Percentiles rank a stretch among this genome's conserved stretches.
These are phyloP conservation scores for Astragalus glycyphyllos DNA, from an alignment of 306 rosid species.

Conservation along the genomic window DNA sequence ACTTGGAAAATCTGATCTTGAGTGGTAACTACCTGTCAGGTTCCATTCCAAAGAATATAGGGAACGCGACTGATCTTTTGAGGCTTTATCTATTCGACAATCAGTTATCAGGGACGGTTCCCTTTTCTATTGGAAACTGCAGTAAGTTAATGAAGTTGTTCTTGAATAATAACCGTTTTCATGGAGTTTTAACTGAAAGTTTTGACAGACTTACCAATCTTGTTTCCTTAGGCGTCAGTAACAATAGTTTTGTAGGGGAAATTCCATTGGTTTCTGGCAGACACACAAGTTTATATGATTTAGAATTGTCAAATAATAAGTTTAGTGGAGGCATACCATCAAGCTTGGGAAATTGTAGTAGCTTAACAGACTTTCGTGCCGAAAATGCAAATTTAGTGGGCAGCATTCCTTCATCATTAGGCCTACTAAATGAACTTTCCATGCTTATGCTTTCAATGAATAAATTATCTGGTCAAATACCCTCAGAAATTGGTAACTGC, in stretches of 20 bases:
- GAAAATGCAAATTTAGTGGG: constrained; percentile 47
- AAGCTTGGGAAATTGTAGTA: constrained; percentile 58
- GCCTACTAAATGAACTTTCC: constrained; percentile 44
- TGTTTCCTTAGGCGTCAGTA: constrained; percentile 24
- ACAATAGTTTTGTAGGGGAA: constrained; percentile 36
- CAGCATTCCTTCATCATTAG: constrained; percentile 62
- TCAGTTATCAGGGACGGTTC: constrained; percentile 20
- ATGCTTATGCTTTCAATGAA: not conserved
- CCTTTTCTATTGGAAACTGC: constrained; percentile 9
- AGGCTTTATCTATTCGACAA: constrained; percentile 36
- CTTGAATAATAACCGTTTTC: constrained; percentile 46
- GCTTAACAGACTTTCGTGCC: constrained; percentile 40
- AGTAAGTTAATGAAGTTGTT: constrained; percentile 23
- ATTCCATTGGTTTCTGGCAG: constrained; percentile 37
- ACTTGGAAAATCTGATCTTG: constrained; percentile 46
- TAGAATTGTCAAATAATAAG: constrained; percentile 53
- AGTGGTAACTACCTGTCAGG: constrained; percentile 49
- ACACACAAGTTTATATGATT: constrained; percentile 34
- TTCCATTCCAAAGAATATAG: constrained; percentile 57
- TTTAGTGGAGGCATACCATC: constrained; percentile 47
- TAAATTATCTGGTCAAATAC: constrained; percentile 23
- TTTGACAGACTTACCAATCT: constrained; percentile 52
- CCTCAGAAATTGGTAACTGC: constrained; percentile 27
- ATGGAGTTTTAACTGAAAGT: constrained; percentile 57
- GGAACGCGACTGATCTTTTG: constrained; percentile 46